A percentile compares a stretch with the other conserved stretches of the same genome.
phyloP scores from a whole-genome alignment of 768 basidiomycete genomes.

The Xanthoconium purpureum region DNA sequence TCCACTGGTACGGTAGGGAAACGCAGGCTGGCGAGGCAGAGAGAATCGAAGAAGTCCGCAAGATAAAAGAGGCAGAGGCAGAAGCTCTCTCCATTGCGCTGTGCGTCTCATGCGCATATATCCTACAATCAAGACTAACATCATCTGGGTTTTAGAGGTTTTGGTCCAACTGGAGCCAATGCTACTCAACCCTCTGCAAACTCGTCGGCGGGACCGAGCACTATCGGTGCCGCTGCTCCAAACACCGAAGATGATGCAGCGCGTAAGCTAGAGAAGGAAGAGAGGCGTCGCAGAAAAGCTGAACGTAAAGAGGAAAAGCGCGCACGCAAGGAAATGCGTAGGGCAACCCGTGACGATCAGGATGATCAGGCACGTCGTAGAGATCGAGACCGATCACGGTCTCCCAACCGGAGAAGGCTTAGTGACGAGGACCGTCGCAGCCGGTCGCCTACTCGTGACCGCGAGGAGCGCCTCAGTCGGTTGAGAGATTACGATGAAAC shows the following conservation, averaged over 20 bases:
- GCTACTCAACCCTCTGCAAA: constrained; percentile 21
- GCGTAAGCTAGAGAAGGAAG: constrained; percentile 42
- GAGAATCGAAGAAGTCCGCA: constrained; percentile 69
- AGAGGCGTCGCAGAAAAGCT: constrained; percentile 48
- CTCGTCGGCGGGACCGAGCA: constrained; percentile 18
- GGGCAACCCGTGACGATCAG: constrained; percentile 34
- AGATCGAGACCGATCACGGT: constrained; percentile 35
- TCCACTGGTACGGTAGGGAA: constrained; percentile 93
- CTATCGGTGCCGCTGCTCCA: constrained; percentile 12
- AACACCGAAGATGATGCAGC: constrained; percentile 31
- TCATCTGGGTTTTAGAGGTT: constrained; percentile 54
- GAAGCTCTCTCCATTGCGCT: constrained; percentile 82
- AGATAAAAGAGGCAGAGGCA: constrained; percentile 83
- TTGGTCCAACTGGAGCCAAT: constrained; percentile 51
- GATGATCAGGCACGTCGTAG: constrained; percentile 25
- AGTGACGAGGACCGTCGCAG: constrained; percentile 25
- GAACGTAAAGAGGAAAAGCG: constrained; percentile 60
- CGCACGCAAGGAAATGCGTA: constrained; percentile 50
- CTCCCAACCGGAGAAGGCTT: constrained; percentile 26
- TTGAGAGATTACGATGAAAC: constrained; percentile 27
- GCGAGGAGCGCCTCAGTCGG: constrained; percentile 17
- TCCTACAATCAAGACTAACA: constrained; percentile 2
- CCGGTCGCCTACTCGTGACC: constrained; percentile 27
- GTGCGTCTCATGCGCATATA: constrained; percentile 39
- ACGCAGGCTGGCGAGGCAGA: constrained; percentile 39